phyloP scores from a whole-genome alignment of 768 basidiomycete species.

The Boletus rubescentipes region DNA sequence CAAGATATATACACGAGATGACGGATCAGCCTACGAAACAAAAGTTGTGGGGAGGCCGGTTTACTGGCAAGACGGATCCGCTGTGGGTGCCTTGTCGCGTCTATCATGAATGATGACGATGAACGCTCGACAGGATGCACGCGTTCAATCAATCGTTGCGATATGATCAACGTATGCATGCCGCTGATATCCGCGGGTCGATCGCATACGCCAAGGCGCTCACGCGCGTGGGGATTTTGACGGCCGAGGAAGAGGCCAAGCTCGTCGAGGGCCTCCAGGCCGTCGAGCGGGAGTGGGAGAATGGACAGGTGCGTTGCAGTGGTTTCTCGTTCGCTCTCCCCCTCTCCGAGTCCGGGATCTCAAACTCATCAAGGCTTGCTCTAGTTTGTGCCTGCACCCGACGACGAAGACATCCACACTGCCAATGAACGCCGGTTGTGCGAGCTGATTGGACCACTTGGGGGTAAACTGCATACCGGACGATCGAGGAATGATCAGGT shows the following conservation, averaged over 20 bases:
- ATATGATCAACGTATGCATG: constrained; percentile 94
- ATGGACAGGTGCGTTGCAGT: constrained; percentile 50
- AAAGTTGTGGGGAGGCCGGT: constrained; percentile 87
- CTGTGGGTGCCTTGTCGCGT: constrained; percentile 5
- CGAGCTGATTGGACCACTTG: constrained; percentile 89
- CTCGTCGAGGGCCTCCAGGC: constrained; percentile 71
- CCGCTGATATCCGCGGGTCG: constrained; percentile 88
- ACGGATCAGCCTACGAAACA: constrained; percentile 51
- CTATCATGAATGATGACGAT: neutral
- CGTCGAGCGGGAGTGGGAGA: constrained; percentile 86
- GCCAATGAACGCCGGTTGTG: constrained; percentile 94
- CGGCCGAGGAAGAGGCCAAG: constrained; percentile 66
- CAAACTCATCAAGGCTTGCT: neutral
- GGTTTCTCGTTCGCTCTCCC: too few species aligned
- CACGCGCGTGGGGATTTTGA: constrained; percentile 76
- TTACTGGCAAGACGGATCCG: constrained; percentile 85
- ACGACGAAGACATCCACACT: constrained; percentile 99
- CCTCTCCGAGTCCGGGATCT: neutral
- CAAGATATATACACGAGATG: constrained; percentile 23
- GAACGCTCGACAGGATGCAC: constrained; percentile 72
- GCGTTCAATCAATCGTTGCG: constrained; percentile 94
- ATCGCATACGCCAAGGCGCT: constrained; percentile 95
- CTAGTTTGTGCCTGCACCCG: constrained; percentile 75
- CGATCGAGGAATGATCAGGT: constrained; percentile 98
- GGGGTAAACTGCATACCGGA: constrained; percentile 96